Evolutionary conservation across 2,329 filamentous ascomycete species (phyloP).

Genomic region (Neonectria punicea): DNA sequence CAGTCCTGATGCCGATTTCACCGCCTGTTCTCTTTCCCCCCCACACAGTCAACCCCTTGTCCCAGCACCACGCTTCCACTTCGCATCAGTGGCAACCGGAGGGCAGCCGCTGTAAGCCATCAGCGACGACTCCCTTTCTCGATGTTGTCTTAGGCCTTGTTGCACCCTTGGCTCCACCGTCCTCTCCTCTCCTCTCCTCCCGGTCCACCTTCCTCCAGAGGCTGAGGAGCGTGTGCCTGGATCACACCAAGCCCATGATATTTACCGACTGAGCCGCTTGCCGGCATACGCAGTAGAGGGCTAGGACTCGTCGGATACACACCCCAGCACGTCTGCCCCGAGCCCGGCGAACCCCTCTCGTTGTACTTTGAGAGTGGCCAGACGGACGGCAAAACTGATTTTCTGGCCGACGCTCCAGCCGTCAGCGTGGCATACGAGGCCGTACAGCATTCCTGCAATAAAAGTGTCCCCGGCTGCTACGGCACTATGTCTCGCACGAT

Average conservation of each 20-base stretch:
- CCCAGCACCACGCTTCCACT: slow-evolving; percentile 31
- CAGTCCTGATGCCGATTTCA: slow-evolving; percentile 36
- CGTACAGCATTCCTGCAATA: slow-evolving; percentile 76
- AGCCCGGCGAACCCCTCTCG: slow-evolving; percentile 72
- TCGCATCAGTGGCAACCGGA: slow-evolving; percentile 34
- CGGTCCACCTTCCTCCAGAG: slow-evolving; percentile 34
- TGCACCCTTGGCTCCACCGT: slow-evolving; percentile 25
- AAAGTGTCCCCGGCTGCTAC: slow-evolving; percentile 83
- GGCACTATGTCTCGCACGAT: slow-evolving; percentile 58
- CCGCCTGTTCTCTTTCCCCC: slow-evolving; percentile 40
- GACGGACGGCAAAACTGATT: slow-evolving; percentile 69
- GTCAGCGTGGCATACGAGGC: slow-evolving; percentile 59
- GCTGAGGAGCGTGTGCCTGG: slow-evolving; percentile 27
- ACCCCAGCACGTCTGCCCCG: slow-evolving; percentile 44
- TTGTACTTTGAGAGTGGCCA: slow-evolving; percentile 75
- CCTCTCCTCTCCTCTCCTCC: not conserved
- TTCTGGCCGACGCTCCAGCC: slow-evolving; percentile 61
- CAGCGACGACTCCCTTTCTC: slow-evolving; percentile 16
- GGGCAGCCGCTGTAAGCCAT: slow-evolving; percentile 34
- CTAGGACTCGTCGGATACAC: slow-evolving; percentile 27
- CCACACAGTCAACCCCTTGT: slow-evolving; percentile 33
- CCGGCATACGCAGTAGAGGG: slow-evolving; percentile 4
- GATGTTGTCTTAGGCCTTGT: slow-evolving; percentile 24
- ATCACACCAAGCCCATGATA: slow-evolving; percentile 31
- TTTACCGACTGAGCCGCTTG: slow-evolving; percentile 31